phyloP scores from a whole-genome alignment of 495 filamentous ascomycete species.

The Daldinia bambusicola region DNA sequence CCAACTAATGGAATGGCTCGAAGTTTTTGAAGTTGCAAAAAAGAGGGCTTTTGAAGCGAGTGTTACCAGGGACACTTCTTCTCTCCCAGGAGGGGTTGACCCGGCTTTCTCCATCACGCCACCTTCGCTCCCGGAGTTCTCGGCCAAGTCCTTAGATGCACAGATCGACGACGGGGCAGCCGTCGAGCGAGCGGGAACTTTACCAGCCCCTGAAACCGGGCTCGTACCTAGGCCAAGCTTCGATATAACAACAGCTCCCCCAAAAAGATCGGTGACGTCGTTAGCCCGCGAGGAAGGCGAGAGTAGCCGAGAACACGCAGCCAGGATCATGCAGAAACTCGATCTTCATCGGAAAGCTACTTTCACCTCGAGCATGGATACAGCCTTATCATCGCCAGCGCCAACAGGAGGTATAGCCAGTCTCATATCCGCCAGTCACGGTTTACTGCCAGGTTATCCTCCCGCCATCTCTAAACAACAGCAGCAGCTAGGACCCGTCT shows the following conservation, averaged over 20 bases:
- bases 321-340: conserved; percentile 89
- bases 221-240: conserved; percentile 72
- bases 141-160: conserved; percentile 76
- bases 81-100: conserved; percentile 71
- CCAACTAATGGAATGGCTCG: conserved; percentile 91
- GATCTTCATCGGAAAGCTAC: conserved; percentile 87
- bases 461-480: conserved; percentile 40
- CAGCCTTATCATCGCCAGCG: conserved; percentile 49
- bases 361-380: conserved; percentile 55
- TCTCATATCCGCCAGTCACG: conserved; percentile 86
- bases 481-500: conserved; percentile 30
- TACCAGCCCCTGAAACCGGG: conserved; percentile 72
- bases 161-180: conserved; percentile 62
- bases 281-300: conserved; percentile 68
- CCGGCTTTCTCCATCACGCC: conserved; percentile 93
- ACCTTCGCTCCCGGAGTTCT: conserved; percentile 87
- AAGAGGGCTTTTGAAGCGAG: conserved; percentile 83
- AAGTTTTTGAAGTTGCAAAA: conserved; percentile 91
- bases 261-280: conserved; percentile 59
- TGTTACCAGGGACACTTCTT: conserved; percentile 66
- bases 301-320: conserved; percentile 77
- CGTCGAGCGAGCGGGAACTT: conserved; percentile 57
- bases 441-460: conserved; percentile 70
- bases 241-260: conserved; percentile 66
- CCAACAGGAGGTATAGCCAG: conserved; percentile 80